A percentile compares a stretch with the other conserved stretches of the same genome.
Evolutionary conservation across 495 filamentous ascomycete species (phyloP).

Genomic region (Aspergillus coremiiformis): DNA sequence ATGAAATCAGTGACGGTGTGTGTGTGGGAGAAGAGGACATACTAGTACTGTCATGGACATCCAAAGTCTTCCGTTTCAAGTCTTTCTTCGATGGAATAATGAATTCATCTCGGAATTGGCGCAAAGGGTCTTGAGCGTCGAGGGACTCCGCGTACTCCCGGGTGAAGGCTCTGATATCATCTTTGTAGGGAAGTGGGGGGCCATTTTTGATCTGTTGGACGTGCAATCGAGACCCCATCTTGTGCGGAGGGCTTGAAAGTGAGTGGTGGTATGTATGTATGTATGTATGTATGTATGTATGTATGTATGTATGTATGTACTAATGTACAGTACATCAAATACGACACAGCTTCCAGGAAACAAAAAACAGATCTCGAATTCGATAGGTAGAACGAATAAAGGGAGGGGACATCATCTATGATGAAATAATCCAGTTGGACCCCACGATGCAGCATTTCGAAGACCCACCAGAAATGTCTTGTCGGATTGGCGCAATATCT

Average conservation of each 20-base stretch:
- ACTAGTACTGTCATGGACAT: conserved; percentile 32
- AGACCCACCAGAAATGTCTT: too few species aligned
- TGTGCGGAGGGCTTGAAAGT: neutral
- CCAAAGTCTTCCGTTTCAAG: conserved; percentile 58
- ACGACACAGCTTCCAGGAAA: too few species aligned
- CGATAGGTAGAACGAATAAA: too few species aligned
- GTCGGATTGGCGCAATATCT: too few species aligned
- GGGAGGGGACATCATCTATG: too few species aligned
- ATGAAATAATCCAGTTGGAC: too few species aligned
- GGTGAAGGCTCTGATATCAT: conserved; percentile 35
- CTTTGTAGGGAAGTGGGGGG: conserved; percentile 28
- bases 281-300: neutral
- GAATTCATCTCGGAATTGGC: conserved; percentile 66
- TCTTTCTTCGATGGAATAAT: conserved; percentile 75
- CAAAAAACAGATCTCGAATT: too few species aligned
- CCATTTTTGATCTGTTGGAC: conserved; percentile 23
- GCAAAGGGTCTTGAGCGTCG: conserved; percentile 64
- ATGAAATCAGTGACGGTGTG: neutral
- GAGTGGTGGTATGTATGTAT: neutral
- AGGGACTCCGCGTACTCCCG: conserved; percentile 54
- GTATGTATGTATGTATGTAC: too few species aligned
- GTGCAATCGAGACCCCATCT: conserved; percentile 18
- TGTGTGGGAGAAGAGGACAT: conserved; percentile 11
- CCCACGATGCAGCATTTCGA: too few species aligned
- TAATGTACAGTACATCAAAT: too few species aligned